Base-by-base conservation (phyloP, 345 rosid genomes). In the Xanthoceras sorbifolium region DNA sequence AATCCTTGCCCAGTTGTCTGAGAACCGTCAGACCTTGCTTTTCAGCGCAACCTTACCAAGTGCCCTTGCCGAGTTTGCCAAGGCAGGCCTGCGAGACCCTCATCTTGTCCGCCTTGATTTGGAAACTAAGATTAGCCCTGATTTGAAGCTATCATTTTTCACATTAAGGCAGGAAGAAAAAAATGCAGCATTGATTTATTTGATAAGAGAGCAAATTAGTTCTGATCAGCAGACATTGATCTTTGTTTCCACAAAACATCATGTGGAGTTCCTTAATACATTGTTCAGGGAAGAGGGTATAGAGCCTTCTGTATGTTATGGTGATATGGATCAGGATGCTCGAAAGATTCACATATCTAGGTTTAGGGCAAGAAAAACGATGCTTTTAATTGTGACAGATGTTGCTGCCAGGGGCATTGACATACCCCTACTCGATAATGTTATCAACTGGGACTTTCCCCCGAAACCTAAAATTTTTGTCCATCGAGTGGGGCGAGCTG, bases 321-420 rank as follows among this genome's bases (percentile, higher is more conserved):
- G 99, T 80, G 99, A 93, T 77, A 96, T 96, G 99, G 99, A 93
- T 81, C 97, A 87, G 83, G 99, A 93, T 79, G 99, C 99, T 44
- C 94, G 97, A 28, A 93, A 93, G 86, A 96, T 93, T 76, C 91
- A 92, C 38, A 75, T 96, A 67, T 90, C 99, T 1, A 90, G 89
- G 90, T 96, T 96, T 73, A 88, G 99, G 84, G 84, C 94, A 12
- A 87, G 92, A 74, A 96, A 85, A 86, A 91, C 97, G 31, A 93
- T 87, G 99, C 40, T 93, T 84, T 82, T 96, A 81, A 85, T 96
- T 81, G 99, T 96, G 73, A 96, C 97, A 2, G 99, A 96, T 85
- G 87, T 96, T 77, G 98, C 99, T 12, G 98, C 99, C 69, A 91
- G 99, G 79, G 99, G 99, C 29, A 96, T 96, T 66, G 99, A 96